Evolutionary conservation across 495 filamentous ascomycete species (phyloP).

Genomic region (Lophium mytilinum): DNA sequence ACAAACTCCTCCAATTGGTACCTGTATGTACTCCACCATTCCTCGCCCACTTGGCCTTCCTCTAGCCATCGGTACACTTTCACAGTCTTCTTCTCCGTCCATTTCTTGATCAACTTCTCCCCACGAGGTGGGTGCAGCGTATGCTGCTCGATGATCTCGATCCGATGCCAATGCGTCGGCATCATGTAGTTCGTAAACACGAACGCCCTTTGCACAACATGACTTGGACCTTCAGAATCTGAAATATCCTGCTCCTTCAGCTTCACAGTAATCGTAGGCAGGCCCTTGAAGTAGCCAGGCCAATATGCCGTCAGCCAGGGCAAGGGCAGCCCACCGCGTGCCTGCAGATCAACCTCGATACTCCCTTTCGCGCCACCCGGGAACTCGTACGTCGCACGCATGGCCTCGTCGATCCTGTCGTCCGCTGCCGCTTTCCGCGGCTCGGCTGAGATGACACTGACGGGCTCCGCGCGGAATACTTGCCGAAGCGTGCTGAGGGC

Average conservation of each 20-base stretch:
- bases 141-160: slow-evolving; percentile 31
- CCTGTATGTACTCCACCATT: slow-evolving; percentile 32
- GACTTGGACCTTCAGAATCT: background rate
- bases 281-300: background rate
- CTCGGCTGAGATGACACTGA: slow-evolving; percentile 1
- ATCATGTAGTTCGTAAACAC: slow-evolving; percentile 35
- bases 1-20: slow-evolving; percentile 35
- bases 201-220: slow-evolving; percentile 20
- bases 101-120: slow-evolving; percentile 21
- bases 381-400: slow-evolving; percentile 19
- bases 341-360: slow-evolving; percentile 7
- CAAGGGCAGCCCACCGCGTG: slow-evolving; percentile 8
- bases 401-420: slow-evolving; percentile 18
- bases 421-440: slow-evolving; percentile 28
- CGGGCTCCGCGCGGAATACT: slow-evolving; percentile 32
- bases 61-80: slow-evolving; percentile 24
- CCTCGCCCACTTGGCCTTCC: slow-evolving; percentile 19
- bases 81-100: slow-evolving; percentile 20
- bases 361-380: slow-evolving; percentile 18
- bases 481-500: slow-evolving; percentile 36
- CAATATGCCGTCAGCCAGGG: slow-evolving; percentile 7
- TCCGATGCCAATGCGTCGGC: slow-evolving; percentile 37
- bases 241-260: slow-evolving; percentile 29
- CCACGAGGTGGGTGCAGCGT: background rate
- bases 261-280: slow-evolving; percentile 6